Percentiles rank a stretch among this genome's conserved stretches.
These are phyloP conservation scores for Fusarium devonianum DNA, from an alignment of 2,329 filamentous ascomycete species.

Conservation along the genomic window DNA sequence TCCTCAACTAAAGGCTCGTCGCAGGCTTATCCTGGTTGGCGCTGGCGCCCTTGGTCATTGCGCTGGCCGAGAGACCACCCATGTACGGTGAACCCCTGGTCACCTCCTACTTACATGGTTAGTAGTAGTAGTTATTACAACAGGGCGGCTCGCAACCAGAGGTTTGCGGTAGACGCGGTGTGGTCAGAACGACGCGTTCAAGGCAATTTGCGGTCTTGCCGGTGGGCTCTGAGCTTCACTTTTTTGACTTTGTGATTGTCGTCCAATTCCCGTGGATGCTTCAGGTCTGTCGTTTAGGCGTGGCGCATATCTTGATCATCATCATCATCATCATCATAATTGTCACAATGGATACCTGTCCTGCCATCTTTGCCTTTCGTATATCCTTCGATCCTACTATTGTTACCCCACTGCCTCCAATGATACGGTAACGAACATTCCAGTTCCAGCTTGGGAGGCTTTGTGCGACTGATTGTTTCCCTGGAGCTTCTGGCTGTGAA, in stretches of 20 bases:
- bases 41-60: slow-evolving; percentile 31
- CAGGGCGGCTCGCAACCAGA: slow-evolving; percentile 27
- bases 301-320: slow-evolving; percentile 1
- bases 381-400: background rate
- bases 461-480: slow-evolving; percentile 21
- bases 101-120: no score
- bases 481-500: slow-evolving; percentile 24
- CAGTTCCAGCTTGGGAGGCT: slow-evolving; percentile 7
- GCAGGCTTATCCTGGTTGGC: slow-evolving; percentile 31
- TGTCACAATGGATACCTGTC: background rate
- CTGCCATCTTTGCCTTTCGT: slow-evolving; percentile 6
- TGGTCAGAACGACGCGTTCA: slow-evolving; percentile 24
- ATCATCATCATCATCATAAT: background rate
- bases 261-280: slow-evolving; percentile 3
- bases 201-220: background rate
- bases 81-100: slow-evolving; percentile 34
- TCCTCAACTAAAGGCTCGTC: slow-evolving; percentile 25
- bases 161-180: slow-evolving; percentile 42
- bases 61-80: slow-evolving; percentile 24
- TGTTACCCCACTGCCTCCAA: slow-evolving; percentile 11
- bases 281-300: slow-evolving; percentile 10
- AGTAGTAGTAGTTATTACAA: slow-evolving; percentile 22
- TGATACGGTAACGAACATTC: slow-evolving; percentile 25
- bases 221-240: slow-evolving; percentile 2
- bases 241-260: slow-evolving; percentile 14